Conservation (phyloP, 495 filamentous ascomycete genomes). For the Talaromyces proteolyticus region DNA sequence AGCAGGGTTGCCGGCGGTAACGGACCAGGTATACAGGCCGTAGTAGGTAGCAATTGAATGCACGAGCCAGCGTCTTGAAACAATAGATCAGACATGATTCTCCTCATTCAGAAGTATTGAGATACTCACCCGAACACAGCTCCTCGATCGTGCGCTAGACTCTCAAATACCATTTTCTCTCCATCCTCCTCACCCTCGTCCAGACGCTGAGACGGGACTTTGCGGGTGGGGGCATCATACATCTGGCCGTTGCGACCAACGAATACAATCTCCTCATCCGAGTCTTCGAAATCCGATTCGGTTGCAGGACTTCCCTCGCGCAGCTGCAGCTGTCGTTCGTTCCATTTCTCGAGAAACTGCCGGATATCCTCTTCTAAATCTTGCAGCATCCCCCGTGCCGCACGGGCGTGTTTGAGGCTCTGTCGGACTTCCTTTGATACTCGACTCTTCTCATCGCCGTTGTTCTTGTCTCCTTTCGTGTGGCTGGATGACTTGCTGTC, state of each 20-base stretch:
- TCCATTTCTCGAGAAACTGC: slow-evolving; percentile 55
- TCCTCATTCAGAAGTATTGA: neutral
- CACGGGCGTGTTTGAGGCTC: slow-evolving; percentile 64
- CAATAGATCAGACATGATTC: slow-evolving; percentile 12
- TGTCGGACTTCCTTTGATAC: slow-evolving; percentile 46
- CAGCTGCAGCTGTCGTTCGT: slow-evolving; percentile 34
- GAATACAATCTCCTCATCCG: slow-evolving; percentile 92
- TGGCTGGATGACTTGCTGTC: slow-evolving; percentile 28
- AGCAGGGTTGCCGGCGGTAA: slow-evolving; percentile 69
- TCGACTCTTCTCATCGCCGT: slow-evolving; percentile 30
- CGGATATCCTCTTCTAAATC: slow-evolving; percentile 60
- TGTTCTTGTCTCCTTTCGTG: slow-evolving; percentile 29
- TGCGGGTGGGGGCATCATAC: slow-evolving; percentile 52
- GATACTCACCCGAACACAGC: slow-evolving; percentile 74
- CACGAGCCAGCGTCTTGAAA: slow-evolving; percentile 78
- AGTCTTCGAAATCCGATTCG: slow-evolving; percentile 45
- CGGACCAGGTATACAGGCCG: slow-evolving; percentile 77
- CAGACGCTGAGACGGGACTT: slow-evolving; percentile 21
- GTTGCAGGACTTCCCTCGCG: slow-evolving; percentile 42
- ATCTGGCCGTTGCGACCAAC: slow-evolving; percentile 72
- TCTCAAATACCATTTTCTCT: slow-evolving; percentile 76
- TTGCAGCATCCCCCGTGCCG: slow-evolving; percentile 60
- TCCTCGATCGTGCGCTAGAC: slow-evolving; percentile 61
- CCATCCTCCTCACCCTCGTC: slow-evolving; percentile 44
- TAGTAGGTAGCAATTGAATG: slow-evolving; percentile 93